Evolutionary conservation across 148 eudicot genomes (phyloP).

Genomic region (Nepenthes gracilis): DNA sequence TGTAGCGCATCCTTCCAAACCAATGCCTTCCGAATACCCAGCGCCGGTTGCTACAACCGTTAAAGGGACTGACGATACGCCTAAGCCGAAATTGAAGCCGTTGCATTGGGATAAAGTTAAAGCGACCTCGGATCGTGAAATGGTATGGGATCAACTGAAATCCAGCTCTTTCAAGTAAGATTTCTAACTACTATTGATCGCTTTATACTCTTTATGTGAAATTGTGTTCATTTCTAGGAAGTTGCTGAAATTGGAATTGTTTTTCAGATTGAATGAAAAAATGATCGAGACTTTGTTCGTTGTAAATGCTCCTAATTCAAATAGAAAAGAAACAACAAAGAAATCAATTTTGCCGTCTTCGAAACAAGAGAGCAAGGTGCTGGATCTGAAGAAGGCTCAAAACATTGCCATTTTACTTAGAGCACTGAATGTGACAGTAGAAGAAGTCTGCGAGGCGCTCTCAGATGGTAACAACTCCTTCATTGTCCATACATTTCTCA

Average conservation of each 20-base stretch:
- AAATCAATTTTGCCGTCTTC: slow-evolving; percentile 35
- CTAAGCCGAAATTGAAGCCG: slow-evolving; percentile 74
- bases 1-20: slow-evolving; percentile 24
- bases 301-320: slow-evolving; percentile 48
- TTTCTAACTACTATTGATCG: not conserved
- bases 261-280: slow-evolving; percentile 82
- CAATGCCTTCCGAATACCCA: slow-evolving; percentile 19
- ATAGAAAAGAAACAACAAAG: slow-evolving; percentile 35
- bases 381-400: slow-evolving; percentile 94
- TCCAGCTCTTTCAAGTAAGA: slow-evolving; percentile 92
- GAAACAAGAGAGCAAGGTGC: slow-evolving; percentile 63
- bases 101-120: slow-evolving; percentile 99
- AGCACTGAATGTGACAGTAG: slow-evolving; percentile 78
- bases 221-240: not conserved
- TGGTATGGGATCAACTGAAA: slow-evolving; percentile 98
- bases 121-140: slow-evolving; percentile 89
- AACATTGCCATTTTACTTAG: slow-evolving; percentile 84
- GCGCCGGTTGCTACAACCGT: slow-evolving; percentile 13
- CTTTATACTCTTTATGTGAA: not conserved
- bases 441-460: slow-evolving; percentile 94
- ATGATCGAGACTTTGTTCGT: slow-evolving; percentile 92
- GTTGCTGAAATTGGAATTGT: not conserved
- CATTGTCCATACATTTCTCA: not conserved
- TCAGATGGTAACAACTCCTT: slow-evolving; percentile 53
- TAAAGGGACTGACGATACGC: slow-evolving; percentile 37